Evolutionary conservation across 2,329 filamentous ascomycete species (phyloP), one percentile per base, ranked within the genome.

Genomic region (Penicillium sp.): DNA sequence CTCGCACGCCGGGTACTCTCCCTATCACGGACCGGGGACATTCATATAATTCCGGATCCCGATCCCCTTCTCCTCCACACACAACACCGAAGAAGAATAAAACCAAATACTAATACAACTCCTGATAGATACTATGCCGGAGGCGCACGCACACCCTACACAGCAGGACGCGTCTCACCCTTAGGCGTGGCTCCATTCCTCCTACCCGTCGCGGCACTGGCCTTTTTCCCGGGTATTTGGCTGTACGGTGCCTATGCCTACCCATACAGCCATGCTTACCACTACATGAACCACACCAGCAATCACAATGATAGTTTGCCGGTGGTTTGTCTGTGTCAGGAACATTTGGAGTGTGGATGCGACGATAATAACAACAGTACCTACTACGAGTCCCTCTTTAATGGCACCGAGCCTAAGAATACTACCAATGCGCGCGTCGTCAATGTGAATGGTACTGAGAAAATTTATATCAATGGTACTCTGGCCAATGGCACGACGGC

Each of bases 161-260:
- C 41, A n/a, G 30, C 52, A 9, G 52, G 52, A 3, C 7, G 10
- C 7, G 62, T 64, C 5, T 79, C 80, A 5, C 72, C 77, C 0
- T 68, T 69, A n/a, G 80, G 82, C 7, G 68, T 85, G 26, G 48
- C 71, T 1, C 80, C 80, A 2, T 75, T 75, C 55, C 63, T 84
- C 10, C 68, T 83, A n/a, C 72, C 72, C 4, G 68, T 74, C 4
- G 75, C 74, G n/a, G 74, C 69, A 7, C 62, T 80, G 52, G 62
- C 69, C 1, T 69, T 81, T 50, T 75, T 83, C 65, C 79, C 79
- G 0, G 81, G 79, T 1, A 49, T 81, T 12, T 85, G 81, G 78
- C 71, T 83, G 0, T 82, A 78, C 61, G 77, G 76, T 34, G 79
- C 74, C 3, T 86, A 83, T 54, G 76, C 76, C 2, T 86, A 87